These are phyloP conservation scores for Kalmanozyma brasiliensis DNA, from an alignment of 1,284 basidiomycete species.

Conservation along the genomic window DNA sequence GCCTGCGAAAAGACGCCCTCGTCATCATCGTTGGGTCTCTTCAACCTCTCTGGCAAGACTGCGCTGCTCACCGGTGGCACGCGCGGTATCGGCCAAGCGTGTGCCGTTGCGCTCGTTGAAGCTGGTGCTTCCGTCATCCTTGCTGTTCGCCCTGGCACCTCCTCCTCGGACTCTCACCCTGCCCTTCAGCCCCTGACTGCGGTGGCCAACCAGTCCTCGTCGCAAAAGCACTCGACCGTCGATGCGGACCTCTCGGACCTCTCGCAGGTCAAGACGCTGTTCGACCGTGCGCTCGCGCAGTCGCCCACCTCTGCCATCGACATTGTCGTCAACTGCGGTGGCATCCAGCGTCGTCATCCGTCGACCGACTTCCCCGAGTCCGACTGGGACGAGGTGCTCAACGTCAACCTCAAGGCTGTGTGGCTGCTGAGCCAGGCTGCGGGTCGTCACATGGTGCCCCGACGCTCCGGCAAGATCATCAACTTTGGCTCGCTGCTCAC, in stretches of 20 bases:
- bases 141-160: slow-evolving; percentile 66
- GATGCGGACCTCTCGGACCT: slow-evolving; percentile 81
- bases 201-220: slow-evolving; percentile 69
- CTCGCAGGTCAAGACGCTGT: slow-evolving; percentile 75
- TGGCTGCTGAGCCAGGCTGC: slow-evolving; percentile 56
- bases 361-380: slow-evolving; percentile 80
- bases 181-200: slow-evolving; percentile 17
- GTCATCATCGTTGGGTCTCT: slow-evolving; percentile 31
- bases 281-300: slow-evolving; percentile 73
- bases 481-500: slow-evolving; percentile 62
- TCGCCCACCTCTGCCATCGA: slow-evolving; percentile 76
- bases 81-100: slow-evolving; percentile 63
- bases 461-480: slow-evolving; percentile 57
- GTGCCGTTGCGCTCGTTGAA: slow-evolving; percentile 71
- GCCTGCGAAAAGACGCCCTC: slow-evolving; percentile 46
- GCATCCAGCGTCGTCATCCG: slow-evolving; percentile 75
- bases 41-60: slow-evolving; percentile 52
- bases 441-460: slow-evolving; percentile 55
- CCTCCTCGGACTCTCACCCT: slow-evolving; percentile 17
- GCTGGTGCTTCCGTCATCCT: slow-evolving; percentile 83
- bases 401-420: slow-evolving; percentile 60
- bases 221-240: slow-evolving; percentile 72
- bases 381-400: slow-evolving; percentile 81
- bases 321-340: slow-evolving; percentile 91
- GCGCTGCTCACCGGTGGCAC: slow-evolving; percentile 56